These are phyloP conservation scores for Annulohypoxylon bovei DNA, from an alignment of 495 filamentous ascomycete genomes.

Conservation along the genomic window DNA sequence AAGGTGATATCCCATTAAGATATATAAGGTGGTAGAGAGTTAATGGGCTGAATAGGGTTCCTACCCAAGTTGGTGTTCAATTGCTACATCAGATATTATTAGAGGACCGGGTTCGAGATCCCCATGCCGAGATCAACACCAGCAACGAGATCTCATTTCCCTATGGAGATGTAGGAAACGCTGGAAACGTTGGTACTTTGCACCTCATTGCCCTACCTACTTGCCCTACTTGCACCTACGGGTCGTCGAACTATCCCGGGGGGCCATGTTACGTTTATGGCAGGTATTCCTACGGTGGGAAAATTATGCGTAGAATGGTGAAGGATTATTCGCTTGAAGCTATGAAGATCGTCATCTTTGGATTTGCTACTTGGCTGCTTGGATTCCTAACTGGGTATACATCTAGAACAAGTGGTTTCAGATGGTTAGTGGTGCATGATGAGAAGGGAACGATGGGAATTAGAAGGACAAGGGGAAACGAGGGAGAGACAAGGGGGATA, in stretches of 20 bases:
- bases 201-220: not conserved
- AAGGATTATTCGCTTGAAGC: conserved; percentile 5
- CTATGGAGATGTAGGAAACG: not conserved
- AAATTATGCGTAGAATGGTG: not conserved
- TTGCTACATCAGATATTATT: conserved; percentile 31
- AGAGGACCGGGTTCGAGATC: conserved; percentile 36
- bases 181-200: not conserved
- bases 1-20: conserved; percentile 3
- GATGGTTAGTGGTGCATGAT: conserved; percentile 9
- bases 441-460: conserved; percentile 7
- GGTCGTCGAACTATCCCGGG: not conserved
- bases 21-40: conserved; percentile 11
- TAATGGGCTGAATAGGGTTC: conserved; percentile 11
- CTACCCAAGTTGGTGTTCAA: conserved; percentile 13
- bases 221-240: not conserved
- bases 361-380: not conserved
- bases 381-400: conserved; percentile 17
- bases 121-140: conserved; percentile 28
- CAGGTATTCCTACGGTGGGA: conserved; percentile 2
- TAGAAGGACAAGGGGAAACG: not conserved
- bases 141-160: conserved; percentile 3
- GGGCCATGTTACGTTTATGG: not conserved
- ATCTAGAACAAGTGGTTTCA: conserved; percentile 35
- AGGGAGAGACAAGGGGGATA: conserved; percentile 7
- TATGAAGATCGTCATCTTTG: conserved; percentile 33